Conservation (phyloP, 2,329 filamentous ascomycete genomes). For the Alternaria ventricosa region DNA sequence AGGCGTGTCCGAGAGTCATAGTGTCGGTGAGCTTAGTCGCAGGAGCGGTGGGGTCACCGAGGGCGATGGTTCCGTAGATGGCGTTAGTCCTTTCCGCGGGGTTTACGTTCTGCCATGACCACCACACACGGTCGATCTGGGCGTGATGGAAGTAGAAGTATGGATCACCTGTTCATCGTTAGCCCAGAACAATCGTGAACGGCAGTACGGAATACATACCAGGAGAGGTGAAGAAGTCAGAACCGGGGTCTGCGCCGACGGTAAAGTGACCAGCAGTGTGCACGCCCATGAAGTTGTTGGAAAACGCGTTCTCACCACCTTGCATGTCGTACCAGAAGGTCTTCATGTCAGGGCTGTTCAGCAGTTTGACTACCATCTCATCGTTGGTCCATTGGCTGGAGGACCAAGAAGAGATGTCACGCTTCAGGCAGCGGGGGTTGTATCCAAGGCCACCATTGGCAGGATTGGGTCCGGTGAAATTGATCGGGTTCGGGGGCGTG, state of each 20-base stretch:
- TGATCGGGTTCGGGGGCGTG: slow-evolving; percentile 32
- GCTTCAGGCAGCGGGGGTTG: slow-evolving; percentile 47
- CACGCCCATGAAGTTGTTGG: slow-evolving; percentile 44
- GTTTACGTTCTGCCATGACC: slow-evolving; percentile 58
- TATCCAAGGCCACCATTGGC: no score
- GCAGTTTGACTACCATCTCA: slow-evolving; percentile 31
- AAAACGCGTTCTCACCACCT: slow-evolving; percentile 31
- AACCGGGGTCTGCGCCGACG: slow-evolving; percentile 52
- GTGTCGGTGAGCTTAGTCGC: slow-evolving; percentile 55
- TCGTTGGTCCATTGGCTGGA: slow-evolving; percentile 39
- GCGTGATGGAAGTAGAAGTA: slow-evolving; percentile 55
- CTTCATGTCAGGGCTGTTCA: slow-evolving; percentile 39
- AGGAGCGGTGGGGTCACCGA: slow-evolving; percentile 52
- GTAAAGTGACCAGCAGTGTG: slow-evolving; percentile 56
- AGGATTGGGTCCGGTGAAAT: no score
- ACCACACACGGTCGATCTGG: slow-evolving; percentile 57
- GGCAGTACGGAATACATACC: slow-evolving; percentile 7
- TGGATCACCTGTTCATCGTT: slow-evolving; percentile 37
- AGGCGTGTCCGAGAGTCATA: slow-evolving; percentile 49
- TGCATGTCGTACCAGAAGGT: slow-evolving; percentile 51
- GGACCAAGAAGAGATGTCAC: slow-evolving; percentile 43
- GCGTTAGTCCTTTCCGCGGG: slow-evolving; percentile 45
- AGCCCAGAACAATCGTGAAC: slow-evolving; percentile 16
- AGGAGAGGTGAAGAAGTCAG: slow-evolving; percentile 54
- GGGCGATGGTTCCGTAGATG: slow-evolving; percentile 53